These are phyloP conservation scores for Exobasidium cylindrosporum DNA, from an alignment of 1,284 basidiomycete genomes.

Conservation along the genomic window DNA sequence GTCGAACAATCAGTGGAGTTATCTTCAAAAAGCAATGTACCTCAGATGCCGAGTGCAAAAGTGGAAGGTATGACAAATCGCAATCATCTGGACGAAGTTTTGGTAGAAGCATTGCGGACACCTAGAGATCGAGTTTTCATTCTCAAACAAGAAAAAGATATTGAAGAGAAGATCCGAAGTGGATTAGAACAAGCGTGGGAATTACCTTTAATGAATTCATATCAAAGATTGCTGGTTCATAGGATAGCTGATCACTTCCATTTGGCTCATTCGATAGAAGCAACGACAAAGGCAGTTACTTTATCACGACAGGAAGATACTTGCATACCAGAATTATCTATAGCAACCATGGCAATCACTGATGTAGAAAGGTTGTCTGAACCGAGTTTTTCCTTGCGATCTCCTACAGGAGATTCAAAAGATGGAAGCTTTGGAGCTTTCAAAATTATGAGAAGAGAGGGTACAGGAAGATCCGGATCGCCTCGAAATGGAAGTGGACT, in stretches of 20 bases:
- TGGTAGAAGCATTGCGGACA: conserved; percentile 34
- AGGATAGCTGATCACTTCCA: conserved; percentile 37
- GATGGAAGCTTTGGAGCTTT: not conserved
- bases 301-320: conserved; percentile 19
- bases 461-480: not conserved
- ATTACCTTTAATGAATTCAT: conserved; percentile 43
- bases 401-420: not conserved
- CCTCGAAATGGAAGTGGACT: not conserved
- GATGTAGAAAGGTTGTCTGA: conserved; percentile 1
- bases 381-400: not conserved
- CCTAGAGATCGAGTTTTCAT: conserved; percentile 39
- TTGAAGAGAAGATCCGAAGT: conserved; percentile 26
- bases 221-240: conserved; percentile 38
- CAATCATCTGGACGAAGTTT: conserved; percentile 24
- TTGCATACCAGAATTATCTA: not conserved
- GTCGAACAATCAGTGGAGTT: not conserved
- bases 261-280: conserved; percentile 29
- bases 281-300: conserved; percentile 31
- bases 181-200: conserved; percentile 16
- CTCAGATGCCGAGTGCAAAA: not conserved
- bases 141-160: conserved; percentile 35
- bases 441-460: not conserved
- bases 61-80: not conserved
- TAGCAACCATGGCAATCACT: not conserved
- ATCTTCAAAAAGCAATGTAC: not conserved